A percentile compares a stretch with the other conserved stretches of the same genome.
Evolutionary conservation across 257 asterid species (phyloP).

Genomic region (Fraxinus americana): DNA sequence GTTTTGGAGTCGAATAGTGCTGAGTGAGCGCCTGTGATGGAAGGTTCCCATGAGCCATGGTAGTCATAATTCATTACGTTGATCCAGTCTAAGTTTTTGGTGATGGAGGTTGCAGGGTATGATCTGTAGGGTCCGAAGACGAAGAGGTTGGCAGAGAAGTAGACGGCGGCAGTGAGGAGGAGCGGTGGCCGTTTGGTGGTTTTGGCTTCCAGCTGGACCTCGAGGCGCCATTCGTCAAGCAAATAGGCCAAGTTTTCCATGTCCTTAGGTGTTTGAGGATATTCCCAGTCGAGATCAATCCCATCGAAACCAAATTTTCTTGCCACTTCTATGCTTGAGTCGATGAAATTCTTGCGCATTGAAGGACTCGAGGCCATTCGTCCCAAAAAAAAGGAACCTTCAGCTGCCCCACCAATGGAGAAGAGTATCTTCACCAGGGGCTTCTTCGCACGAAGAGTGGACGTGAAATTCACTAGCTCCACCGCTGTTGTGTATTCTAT

Average conservation of each 20-base stretch:
- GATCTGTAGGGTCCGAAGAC: constrained; percentile 40
- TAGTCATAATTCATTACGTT: constrained; percentile 79
- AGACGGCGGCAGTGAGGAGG: constrained; percentile 80
- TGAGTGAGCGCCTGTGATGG: constrained; percentile 74
- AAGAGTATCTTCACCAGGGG: constrained; percentile 50
- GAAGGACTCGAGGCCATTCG: constrained; percentile 46
- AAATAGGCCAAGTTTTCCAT: constrained; percentile 57
- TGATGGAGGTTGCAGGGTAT: constrained; percentile 57
- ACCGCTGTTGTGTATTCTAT: constrained; percentile 42
- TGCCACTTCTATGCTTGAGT: constrained; percentile 63
- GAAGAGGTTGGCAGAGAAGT: constrained; percentile 58
- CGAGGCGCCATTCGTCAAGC: constrained; percentile 66
- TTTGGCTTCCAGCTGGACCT: constrained; percentile 43
- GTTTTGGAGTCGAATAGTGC: constrained; percentile 62
- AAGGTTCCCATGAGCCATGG: constrained; percentile 62
- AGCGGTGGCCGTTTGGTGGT: constrained; percentile 41
- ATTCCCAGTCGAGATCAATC: constrained; percentile 84
- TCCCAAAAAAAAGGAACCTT: constrained; percentile 42
- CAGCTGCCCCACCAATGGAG: constrained; percentile 74
- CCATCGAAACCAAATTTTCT: constrained; percentile 68
- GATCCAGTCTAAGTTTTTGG: constrained; percentile 67
- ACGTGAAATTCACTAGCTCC: constrained; percentile 50
- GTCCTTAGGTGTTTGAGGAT: constrained; percentile 48
- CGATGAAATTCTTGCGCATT: constrained; percentile 48
- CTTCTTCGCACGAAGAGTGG: constrained; percentile 48